Conservation (phyloP, 2,329 filamentous ascomycete genomes). For the Sporothrix humicola region DNA sequence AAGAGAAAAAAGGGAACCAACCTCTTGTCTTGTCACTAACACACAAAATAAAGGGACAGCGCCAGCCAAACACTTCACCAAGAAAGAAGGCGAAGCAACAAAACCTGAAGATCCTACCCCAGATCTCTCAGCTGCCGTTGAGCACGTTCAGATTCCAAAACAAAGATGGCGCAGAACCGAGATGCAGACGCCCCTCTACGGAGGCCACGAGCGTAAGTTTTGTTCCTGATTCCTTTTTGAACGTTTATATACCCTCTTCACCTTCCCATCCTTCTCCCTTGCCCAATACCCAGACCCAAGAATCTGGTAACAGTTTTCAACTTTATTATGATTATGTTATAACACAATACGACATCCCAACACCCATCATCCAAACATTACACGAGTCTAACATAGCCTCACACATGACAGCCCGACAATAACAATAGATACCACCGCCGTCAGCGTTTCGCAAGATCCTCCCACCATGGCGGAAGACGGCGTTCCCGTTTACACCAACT, state of each 20-base stretch:
- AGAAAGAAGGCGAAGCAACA: conserved; percentile 29
- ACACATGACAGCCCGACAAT: conserved; percentile 55
- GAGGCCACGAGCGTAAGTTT: conserved; percentile 33
- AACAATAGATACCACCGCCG: conserved; percentile 59
- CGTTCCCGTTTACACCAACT: conserved; percentile 41
- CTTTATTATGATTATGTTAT: background rate
- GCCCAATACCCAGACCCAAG: background rate
- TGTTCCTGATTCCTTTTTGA: background rate
- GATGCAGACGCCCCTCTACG: conserved; percentile 30
- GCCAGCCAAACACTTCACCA: background rate
- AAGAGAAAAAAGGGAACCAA: conserved; percentile 2
- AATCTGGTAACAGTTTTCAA: background rate
- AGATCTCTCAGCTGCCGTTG: conserved; percentile 24
- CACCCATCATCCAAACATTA: background rate
- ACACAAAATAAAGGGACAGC: background rate
- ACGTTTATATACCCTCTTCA: conserved; percentile 18
- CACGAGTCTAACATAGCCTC: conserved; percentile 6
- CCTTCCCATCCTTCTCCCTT: background rate
- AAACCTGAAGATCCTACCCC: conserved; percentile 23
- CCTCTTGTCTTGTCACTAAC: conserved; percentile 12
- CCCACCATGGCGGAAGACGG: conserved; percentile 44
- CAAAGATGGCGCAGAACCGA: conserved; percentile 28
- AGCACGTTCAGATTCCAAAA: conserved; percentile 25
- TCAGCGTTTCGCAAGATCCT: conserved; percentile 41
- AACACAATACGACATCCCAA: background rate